These are phyloP conservation scores for Arabidopsis thaliana DNA, from an alignment of 345 rosid species.

Conservation along the genomic window DNA sequence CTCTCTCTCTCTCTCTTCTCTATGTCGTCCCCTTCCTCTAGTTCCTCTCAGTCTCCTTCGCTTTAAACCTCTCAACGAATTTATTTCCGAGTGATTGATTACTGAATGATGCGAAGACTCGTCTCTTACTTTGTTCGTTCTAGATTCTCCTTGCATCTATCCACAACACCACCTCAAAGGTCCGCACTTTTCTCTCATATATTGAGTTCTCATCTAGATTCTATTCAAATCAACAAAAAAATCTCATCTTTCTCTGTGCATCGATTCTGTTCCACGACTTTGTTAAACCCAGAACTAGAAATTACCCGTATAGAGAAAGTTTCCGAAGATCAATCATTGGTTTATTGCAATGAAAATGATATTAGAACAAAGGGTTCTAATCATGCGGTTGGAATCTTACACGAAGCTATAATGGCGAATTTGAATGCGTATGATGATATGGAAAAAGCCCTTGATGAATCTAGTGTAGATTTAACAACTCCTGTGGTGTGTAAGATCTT, in stretches of 20 bases:
- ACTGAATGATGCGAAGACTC: constrained; percentile 40
- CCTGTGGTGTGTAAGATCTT: constrained; percentile 66
- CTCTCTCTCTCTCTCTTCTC: background rate
- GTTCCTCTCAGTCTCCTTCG: background rate
- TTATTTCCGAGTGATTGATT: constrained; percentile 1
- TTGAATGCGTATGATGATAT: constrained; percentile 52
- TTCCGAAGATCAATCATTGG: constrained; percentile 22
- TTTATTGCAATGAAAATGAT: constrained; percentile 27
- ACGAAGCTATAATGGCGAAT: constrained; percentile 54
- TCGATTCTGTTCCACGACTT: constrained; percentile 38
- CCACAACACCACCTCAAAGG: constrained; percentile 11
- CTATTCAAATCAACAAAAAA: constrained; percentile 12
- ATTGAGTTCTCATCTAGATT: constrained; percentile 6
- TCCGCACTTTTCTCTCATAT: constrained; percentile 14
- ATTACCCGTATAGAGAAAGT: background rate
- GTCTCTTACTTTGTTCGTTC: constrained; percentile 12
- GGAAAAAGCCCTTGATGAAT: constrained; percentile 66
- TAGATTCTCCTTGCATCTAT: background rate
- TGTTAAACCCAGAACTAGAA: constrained; percentile 3
- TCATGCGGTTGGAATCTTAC: constrained; percentile 55
- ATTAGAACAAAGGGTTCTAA: constrained; percentile 31
- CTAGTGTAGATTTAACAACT: constrained; percentile 59
- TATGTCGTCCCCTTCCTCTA: constrained; percentile 8
- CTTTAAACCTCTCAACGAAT: background rate
- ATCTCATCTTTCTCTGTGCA: background rate